These are phyloP conservation scores for Fusarium lyarnte DNA, from an alignment of 2,329 filamentous ascomycete genomes.

Conservation along the genomic window DNA sequence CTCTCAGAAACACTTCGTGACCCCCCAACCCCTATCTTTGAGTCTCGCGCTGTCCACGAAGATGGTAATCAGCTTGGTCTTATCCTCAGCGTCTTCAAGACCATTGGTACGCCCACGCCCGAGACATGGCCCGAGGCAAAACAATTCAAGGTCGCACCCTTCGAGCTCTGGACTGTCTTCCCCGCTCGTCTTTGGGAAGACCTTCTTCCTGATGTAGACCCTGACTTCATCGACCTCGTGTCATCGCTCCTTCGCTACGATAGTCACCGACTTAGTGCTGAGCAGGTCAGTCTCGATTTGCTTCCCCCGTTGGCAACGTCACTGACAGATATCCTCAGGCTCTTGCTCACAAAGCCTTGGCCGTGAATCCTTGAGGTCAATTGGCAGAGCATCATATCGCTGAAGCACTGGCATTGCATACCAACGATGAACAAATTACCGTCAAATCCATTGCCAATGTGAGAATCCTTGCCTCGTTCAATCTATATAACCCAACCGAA, in stretches of 20 bases:
- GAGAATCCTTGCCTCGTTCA: not conserved
- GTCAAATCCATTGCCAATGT: not conserved
- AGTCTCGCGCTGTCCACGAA: slow-evolving; percentile 76
- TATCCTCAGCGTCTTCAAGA: slow-evolving; percentile 92
- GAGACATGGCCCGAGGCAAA: slow-evolving; percentile 84
- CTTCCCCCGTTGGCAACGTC: too few species aligned
- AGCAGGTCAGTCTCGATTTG: slow-evolving; percentile 45
- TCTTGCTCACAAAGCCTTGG: slow-evolving; percentile 34
- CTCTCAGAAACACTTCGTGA: slow-evolving; percentile 76
- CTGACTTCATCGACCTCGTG: slow-evolving; percentile 72
- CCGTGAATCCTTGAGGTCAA: not conserved
- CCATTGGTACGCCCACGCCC: slow-evolving; percentile 84
- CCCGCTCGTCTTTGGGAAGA: slow-evolving; percentile 72
- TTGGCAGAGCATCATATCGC: not conserved
- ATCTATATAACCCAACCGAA: not conserved
- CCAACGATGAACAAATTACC: not conserved
- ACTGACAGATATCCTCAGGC: slow-evolving; percentile 8
- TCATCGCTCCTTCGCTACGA: slow-evolving; percentile 77
- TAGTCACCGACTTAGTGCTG: slow-evolving; percentile 73
- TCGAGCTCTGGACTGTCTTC: slow-evolving; percentile 88
- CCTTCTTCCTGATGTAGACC: slow-evolving; percentile 70
- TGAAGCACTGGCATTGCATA: not conserved
- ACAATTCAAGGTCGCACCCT: slow-evolving; percentile 77
- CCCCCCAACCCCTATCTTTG: slow-evolving; percentile 75
- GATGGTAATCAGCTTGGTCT: slow-evolving; percentile 91